phyloP scores from a whole-genome alignment of 225 moss, liverwort and hornwort genomes.

The Climacium dendroides region DNA sequence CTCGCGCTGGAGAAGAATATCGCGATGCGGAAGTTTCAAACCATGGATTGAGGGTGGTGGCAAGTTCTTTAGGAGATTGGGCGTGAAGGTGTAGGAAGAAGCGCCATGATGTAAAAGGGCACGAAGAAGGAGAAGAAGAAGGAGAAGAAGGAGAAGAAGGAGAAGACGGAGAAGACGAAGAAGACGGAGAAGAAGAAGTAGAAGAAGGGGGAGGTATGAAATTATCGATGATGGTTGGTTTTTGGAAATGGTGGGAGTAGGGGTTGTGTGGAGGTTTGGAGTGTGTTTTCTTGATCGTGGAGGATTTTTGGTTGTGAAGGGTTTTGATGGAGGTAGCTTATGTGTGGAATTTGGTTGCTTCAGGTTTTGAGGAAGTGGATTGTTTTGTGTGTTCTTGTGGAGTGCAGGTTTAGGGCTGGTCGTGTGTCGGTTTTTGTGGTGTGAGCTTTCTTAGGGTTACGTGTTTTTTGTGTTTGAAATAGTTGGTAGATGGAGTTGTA shows the following conservation, averaged over 20 bases:
- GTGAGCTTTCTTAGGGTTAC: constrained; percentile 5
- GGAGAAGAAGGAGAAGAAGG: neutral
- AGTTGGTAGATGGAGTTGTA: neutral
- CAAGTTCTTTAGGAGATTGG: neutral
- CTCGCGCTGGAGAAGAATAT: neutral
- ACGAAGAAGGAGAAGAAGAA: neutral
- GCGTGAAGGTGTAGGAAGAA: neutral
- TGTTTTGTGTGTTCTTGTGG: neutral
- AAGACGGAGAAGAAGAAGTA: neutral
- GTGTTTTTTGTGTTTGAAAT: neutral
- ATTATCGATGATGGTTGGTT: neutral
- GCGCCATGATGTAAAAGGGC: neutral
- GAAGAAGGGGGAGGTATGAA: neutral
- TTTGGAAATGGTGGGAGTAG: neutral
- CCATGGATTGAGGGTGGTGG: neutral
- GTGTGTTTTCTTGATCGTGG: neutral
- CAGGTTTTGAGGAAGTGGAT: neutral
- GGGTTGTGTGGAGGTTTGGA: neutral
- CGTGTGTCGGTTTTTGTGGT: neutral
- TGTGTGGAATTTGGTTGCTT: neutral
- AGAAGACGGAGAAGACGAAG: neutral
- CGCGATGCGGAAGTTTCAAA: neutral
- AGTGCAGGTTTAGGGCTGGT: neutral
- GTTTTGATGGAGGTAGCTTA: neutral
- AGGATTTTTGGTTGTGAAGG: neutral